Percentiles rank a stretch among this genome's conserved stretches.
phyloP scores from a whole-genome alignment of 2,329 filamentous ascomycete species.

The Fusarium kyushuense region DNA sequence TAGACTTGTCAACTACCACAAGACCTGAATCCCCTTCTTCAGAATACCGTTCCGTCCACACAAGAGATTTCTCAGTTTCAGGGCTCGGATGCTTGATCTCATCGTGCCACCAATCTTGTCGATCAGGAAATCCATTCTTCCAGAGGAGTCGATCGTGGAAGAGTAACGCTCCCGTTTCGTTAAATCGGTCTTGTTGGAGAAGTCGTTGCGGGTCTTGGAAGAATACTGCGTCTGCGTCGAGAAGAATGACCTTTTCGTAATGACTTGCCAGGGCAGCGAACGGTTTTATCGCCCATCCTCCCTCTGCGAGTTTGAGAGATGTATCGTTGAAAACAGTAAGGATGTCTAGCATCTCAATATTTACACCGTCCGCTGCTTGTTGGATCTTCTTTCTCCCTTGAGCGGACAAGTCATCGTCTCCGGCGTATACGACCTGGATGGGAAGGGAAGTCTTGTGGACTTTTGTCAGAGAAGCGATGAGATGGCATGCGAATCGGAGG shows the following conservation, averaged over 20 bases:
- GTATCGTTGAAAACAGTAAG: conserved; percentile 51
- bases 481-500: conserved; percentile 53
- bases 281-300: conserved; percentile 57
- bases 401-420: conserved; percentile 49
- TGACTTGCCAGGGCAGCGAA: conserved; percentile 55
- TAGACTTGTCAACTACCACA: conserved; percentile 57
- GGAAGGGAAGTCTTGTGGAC: conserved; percentile 50
- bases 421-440: conserved; percentile 55
- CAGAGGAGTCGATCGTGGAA: conserved; percentile 59
- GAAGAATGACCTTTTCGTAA: conserved; percentile 54
- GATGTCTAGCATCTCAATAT: conserved; percentile 52
- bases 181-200: conserved; percentile 50
- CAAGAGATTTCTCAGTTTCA: conserved; percentile 51
- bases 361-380: conserved; percentile 24
- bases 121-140: conserved; percentile 51
- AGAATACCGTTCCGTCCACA: conserved; percentile 56
- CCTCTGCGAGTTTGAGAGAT: conserved; percentile 47
- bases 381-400: conserved; percentile 45
- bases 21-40: conserved; percentile 59
- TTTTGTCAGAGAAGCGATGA: conserved; percentile 50
- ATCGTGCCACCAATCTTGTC: conserved; percentile 55
- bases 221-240: conserved; percentile 57
- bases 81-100: conserved; percentile 53
- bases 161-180: conserved; percentile 51
- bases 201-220: conserved; percentile 53